Base-by-base conservation (phyloP, 345 rosid species). In the Sonneratia caseolaris region DNA sequence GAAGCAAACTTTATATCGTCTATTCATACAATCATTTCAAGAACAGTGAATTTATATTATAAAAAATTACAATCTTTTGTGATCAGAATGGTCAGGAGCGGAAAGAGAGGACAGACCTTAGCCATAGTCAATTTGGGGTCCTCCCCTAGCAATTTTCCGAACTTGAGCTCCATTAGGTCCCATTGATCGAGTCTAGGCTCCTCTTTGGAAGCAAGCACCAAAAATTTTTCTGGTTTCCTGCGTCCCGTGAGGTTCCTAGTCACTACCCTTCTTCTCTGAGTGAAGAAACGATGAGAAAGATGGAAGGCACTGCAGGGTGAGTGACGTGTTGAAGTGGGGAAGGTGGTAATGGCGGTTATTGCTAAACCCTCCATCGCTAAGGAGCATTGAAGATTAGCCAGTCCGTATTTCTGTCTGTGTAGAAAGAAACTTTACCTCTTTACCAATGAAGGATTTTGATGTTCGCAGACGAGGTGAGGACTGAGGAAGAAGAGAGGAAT, bases 131-230 rank as follows among this genome's bases (percentile, higher is more conserved):
- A 83, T 81, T 90, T 88, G 48, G 99, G 99, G 82, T 94, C 97
- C 83, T 94, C 98, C 0, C 95, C 96, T 7, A 94, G 82, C 81
- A 88, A 73, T 37, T 85, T 88, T 49, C 97, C 98, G 53, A 90
- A 88, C 74, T 91, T 86, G 81, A 94, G 88, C 91, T 91, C 97
- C 98, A 91, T 91, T 80, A 79, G 87, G 81, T 94, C 98, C 87
- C 87, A 85, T 69, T 83, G 81, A 75, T 83, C 86, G 69, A 90
- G 77, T 75, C 82, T 77, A 8, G 88, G 84, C 69, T 87, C 96
- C 76, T 87, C 93, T 64, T 79, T 85, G 37, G 82, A 47, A 37
- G 96, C 91, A 67, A 77, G 81, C 47, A 89, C 84, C 21, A 72
- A 37, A 64, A 86, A 75, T 62, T 75, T 80, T n/a, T 16, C 38